Base-by-base conservation (phyloP, 2,329 filamentous ascomycete species). In the Penicillium rolfsii region DNA sequence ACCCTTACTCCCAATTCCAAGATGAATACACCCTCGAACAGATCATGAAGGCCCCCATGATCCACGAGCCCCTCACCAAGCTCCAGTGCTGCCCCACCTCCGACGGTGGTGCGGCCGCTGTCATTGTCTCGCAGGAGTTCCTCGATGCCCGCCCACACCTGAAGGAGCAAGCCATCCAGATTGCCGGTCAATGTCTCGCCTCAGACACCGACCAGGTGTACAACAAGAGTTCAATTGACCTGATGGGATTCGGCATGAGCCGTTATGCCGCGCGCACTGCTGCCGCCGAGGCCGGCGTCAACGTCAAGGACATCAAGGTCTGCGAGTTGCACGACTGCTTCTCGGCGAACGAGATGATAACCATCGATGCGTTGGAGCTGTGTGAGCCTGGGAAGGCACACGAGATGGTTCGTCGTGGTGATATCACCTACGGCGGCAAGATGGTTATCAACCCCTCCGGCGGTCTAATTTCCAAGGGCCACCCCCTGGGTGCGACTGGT, bases 21-120 rank as follows among this genome's bases (percentile, higher is more conserved):
- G 87, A 96, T 72, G 91, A 94, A 74, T 98, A 98, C 82, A 91
- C 90, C 0, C 86, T 89, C 43, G 91, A 97, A 35, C 89, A 98
- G 78, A 84, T 98, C 74, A 78, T 91, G 73, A 82, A 89, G 40
- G 81, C 91, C 0, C 83, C 91, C 61, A 90, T 87, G 84, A 91
- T 98, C 77, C 88, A 91, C 79, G 87, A 87, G 66, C 94, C 94
- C 16, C 84, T 98, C 58, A 98, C 95, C 60, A 98, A 97, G 80
- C 88, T 98, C n/a, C 95, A 98, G 81, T 98, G 94, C 85, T 97
- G 94, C 79, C 94, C 95, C 1, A 98, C 94, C 0, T 96, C 92
- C 0, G 95, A 98, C 77, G 94, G 94, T 52, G 91, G 89, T 50
- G 94, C 93, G 0, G 93, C 95, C 0, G 91, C 91, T 14, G 89